Base-by-base conservation (phyloP, 1,284 basidiomycete species). In the Tranzscheliella williamsii region DNA sequence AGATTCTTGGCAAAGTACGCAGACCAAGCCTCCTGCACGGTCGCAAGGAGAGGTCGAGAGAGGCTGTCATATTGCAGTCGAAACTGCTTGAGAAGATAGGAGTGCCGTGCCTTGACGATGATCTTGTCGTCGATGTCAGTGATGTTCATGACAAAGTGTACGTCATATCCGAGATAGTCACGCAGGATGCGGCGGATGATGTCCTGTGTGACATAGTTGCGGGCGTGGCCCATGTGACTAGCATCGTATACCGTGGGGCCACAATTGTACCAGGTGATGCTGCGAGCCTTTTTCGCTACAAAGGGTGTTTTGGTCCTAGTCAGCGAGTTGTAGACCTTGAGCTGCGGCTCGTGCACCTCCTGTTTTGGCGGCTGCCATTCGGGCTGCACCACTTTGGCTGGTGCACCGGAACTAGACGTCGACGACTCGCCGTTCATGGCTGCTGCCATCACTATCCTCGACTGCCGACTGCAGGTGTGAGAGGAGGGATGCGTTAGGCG, bases 71-170 rank as follows among this genome's bases (percentile, higher is more conserved):
- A 48, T 39, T 66, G 62, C 16, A 61, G 42, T 21, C 61, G 50
- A 54, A 70, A 69, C 39, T 67, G 58, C 16, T 54, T 83, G 21
- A 95, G 79, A 12, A 97, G 85, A 75, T 73, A 53, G 7, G 61
- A 45, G 39, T 78, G 76, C 11, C 76, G 66, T 7, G 50, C 45
- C 24, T 63, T 61, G 46, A 45, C 35, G 69, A 83, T 67, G 61
- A 91, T 94, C 85, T 99, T 99, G 84, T 98, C 95, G 77, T 99
- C 95, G 63, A 99, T 95, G 79, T 99, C 95, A 4, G 95, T 99
- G 72, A 99, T 87, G 80, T 99, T 99, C 92, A 96, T 96, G 48
- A 98, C 94, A 78, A 98, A 97, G 78, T 96, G 90, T 51, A 98
- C 87, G 75, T 97, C 90, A 78, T 95, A 98, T 35, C 89, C 89